Evolutionary conservation across 2,329 filamentous ascomycete species (phyloP).

Genomic region (Alternaria triticina): DNA sequence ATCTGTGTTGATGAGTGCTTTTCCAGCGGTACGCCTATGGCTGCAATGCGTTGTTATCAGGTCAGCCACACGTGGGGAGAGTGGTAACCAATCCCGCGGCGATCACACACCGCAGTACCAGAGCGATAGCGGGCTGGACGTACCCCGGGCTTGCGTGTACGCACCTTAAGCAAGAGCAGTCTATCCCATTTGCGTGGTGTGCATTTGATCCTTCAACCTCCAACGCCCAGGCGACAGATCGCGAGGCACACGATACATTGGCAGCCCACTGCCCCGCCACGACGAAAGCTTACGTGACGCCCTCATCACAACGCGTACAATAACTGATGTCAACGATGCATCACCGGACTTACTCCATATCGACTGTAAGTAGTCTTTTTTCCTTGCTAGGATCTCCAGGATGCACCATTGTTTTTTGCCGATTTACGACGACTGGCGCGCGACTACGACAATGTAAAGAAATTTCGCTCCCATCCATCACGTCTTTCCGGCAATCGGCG

Average conservation of each 20-base stretch:
- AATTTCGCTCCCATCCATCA: slow-evolving; percentile 18
- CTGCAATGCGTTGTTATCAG: not conserved
- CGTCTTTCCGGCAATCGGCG: slow-evolving; percentile 38
- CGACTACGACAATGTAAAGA: slow-evolving; percentile 13
- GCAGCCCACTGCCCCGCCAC: slow-evolving; percentile 21
- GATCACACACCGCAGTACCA: slow-evolving; percentile 15
- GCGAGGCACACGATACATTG: slow-evolving; percentile 2
- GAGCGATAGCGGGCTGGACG: slow-evolving; percentile 30
- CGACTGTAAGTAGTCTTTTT: slow-evolving; percentile 39
- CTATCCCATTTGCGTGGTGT: slow-evolving; percentile 11
- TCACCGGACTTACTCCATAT: slow-evolving; percentile 46
- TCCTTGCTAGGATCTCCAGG: slow-evolving; percentile 11
- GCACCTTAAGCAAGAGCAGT: slow-evolving; percentile 16
- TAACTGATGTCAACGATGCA: slow-evolving; percentile 23
- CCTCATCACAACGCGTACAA: not conserved
- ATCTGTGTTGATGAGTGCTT: not conserved
- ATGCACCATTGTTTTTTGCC: slow-evolving; percentile 21
- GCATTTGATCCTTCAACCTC: slow-evolving; percentile 2
- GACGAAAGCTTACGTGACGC: slow-evolving; percentile 7
- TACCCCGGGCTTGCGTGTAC: slow-evolving; percentile 4
- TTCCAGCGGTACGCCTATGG: not conserved
- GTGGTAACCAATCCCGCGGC: slow-evolving; percentile 5
- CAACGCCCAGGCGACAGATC: not conserved
- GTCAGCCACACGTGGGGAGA: slow-evolving; percentile 19
- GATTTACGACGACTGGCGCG: slow-evolving; percentile 19